Evolutionary conservation across 2,329 filamentous ascomycete species (phyloP).

Genomic region (Penicillium rolfsii): DNA sequence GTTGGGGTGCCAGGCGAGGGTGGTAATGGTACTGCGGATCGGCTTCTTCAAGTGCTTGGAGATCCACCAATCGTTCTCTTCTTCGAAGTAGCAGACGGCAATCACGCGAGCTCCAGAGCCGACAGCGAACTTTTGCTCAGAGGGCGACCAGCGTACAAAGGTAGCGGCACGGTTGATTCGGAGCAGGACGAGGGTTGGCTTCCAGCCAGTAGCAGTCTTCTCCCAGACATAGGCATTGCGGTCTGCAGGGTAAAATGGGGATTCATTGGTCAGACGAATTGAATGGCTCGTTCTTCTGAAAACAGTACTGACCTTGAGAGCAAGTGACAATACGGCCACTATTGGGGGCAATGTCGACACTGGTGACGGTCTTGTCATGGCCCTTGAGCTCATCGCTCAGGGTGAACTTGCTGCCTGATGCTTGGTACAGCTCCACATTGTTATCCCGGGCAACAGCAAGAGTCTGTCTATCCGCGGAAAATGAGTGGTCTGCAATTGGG

Average conservation of each 20-base stretch:
- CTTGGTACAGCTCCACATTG: constrained; percentile 83
- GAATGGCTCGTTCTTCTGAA: no score
- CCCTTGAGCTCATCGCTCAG: constrained; percentile 92
- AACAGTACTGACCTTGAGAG: constrained; percentile 71
- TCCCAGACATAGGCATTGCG: constrained; percentile 99
- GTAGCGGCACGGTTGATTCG: constrained; percentile 97
- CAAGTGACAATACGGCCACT: constrained; percentile 95
- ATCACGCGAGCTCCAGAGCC: constrained; percentile 95
- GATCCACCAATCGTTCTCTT: constrained; percentile 99
- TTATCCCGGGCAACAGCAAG: constrained; percentile 91
- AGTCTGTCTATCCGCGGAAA: constrained; percentile 86
- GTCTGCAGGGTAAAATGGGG: constrained; percentile 57
- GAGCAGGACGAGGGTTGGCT: constrained; percentile 93
- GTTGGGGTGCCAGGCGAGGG: constrained; percentile 95
- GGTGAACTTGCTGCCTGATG: constrained; percentile 72
- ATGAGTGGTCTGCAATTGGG: constrained; percentile 96
- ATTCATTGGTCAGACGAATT: not conserved
- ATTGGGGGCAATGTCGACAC: constrained; percentile 90
- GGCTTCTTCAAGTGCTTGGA: constrained; percentile 99
- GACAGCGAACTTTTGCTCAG: constrained; percentile 95
- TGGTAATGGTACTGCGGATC: constrained; percentile 94
- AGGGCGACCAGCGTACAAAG: constrained; percentile 95
- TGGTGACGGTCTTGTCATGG: constrained; percentile 95
- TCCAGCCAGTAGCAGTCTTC: constrained; percentile 87
- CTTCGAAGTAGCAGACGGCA: constrained; percentile 97